Percentiles rank a stretch among this genome's conserved stretches.
Conservation (phyloP, 192 early-diverging fungal genomes). For the Backusella psychrophila region DNA sequence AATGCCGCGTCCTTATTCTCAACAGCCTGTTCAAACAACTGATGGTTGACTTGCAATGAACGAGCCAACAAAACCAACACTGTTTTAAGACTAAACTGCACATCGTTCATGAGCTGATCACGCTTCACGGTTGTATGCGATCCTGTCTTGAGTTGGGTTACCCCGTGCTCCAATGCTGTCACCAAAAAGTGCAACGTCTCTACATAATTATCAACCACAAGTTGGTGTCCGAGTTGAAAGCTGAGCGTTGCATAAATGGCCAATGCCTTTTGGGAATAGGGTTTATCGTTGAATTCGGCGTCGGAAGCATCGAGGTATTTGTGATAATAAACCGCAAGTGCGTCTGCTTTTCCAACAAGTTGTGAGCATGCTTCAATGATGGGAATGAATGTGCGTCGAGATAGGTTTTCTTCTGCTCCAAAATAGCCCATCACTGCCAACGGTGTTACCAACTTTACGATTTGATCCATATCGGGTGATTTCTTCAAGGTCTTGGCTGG, state of each 20-base stretch:
- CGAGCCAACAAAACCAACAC: conserved; percentile 34
- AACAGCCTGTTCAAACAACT: conserved; percentile 12
- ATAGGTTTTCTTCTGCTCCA: conserved; percentile 25
- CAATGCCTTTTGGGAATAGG: conserved; percentile 37
- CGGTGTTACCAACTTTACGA: conserved; percentile 23
- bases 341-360: background rate
- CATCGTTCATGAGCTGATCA: conserved; percentile 34
- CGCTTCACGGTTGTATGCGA: background rate
- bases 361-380: background rate
- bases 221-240: conserved; percentile 36
- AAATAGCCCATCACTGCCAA: conserved; percentile 36
- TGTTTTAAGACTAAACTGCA: conserved; percentile 37
- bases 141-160: background rate
- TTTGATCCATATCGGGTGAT: conserved; percentile 9
- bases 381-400: conserved; percentile 36
- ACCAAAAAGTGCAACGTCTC: conserved; percentile 28
- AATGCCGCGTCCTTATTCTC: background rate
- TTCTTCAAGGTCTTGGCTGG: background rate
- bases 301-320: background rate
- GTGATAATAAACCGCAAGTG: background rate
- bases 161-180: background rate
- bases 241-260: conserved; percentile 43
- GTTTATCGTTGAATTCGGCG: background rate
- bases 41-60: background rate
- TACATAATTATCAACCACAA: conserved; percentile 14